Conservation (phyloP, 179 eudicot genomes). For the Beta macrorhiza region DNA sequence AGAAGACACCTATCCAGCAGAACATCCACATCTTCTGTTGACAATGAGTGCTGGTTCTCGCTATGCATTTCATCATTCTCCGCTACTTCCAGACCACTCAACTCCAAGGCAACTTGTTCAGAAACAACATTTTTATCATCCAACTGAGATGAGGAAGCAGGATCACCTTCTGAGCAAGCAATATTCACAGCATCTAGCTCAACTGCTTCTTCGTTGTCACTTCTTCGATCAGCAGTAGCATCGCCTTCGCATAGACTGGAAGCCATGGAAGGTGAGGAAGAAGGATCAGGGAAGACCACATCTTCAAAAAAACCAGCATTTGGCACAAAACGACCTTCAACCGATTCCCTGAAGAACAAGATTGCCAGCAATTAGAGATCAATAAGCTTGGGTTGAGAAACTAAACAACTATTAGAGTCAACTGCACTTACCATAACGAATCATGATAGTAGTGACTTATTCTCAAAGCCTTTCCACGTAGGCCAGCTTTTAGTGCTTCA, state of each 20-base stretch:
- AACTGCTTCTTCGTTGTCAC: conserved; percentile 37
- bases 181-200: conserved; percentile 33
- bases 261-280: conserved; percentile 37
- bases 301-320: conserved; percentile 87
- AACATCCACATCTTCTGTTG: conserved; percentile 65
- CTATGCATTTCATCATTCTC: conserved; percentile 48
- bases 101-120: conserved; percentile 41
- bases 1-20: conserved; percentile 79
- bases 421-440: conserved; percentile 62
- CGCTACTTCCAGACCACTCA: conserved; percentile 48
- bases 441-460: conserved; percentile 75
- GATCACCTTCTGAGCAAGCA: conserved; percentile 29
- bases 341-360: conserved; percentile 66
- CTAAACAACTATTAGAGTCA: background rate
- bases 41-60: conserved; percentile 50
- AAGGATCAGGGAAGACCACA: conserved; percentile 79
- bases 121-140: conserved; percentile 34
- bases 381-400: background rate
- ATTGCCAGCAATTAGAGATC: conserved; percentile 10
- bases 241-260: conserved; percentile 47
- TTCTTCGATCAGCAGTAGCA: conserved; percentile 37
- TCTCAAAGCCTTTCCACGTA: conserved; percentile 92
- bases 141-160: conserved; percentile 25
- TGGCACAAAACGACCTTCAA: conserved; percentile 74
- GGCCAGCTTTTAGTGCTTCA: conserved; percentile 86